Evolutionary conservation across 140 eudicot genomes (phyloP).

Genomic region (Cichorium intybus): DNA sequence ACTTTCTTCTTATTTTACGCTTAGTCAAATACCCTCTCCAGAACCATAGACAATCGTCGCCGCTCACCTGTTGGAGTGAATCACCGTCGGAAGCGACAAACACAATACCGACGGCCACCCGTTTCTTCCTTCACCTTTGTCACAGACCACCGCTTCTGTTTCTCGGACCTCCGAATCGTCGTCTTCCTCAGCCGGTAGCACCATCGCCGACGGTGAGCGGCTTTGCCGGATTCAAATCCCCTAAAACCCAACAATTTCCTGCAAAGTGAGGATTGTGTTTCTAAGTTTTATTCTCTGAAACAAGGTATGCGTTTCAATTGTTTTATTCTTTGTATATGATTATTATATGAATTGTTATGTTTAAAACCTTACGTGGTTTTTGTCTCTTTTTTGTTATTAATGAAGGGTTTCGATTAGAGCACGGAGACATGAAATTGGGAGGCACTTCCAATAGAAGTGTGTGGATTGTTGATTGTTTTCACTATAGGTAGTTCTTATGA

Average conservation of each 20-base stretch:
- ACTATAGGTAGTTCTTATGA: neutral
- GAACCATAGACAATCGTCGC: no score
- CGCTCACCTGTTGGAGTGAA: no score
- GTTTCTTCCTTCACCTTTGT: no score
- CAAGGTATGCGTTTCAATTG: neutral
- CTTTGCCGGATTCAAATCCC: no score
- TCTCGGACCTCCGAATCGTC: no score
- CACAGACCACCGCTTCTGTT: no score
- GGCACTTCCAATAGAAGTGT: neutral
- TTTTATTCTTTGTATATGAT: neutral
- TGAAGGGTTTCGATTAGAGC: neutral
- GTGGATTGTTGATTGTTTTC: neutral
- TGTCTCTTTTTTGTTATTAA: neutral
- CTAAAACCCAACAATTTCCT: constrained; percentile 12
- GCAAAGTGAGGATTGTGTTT: constrained; percentile 9
- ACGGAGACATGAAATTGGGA: constrained; percentile 10
- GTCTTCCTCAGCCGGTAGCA: no score
- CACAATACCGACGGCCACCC: no score
- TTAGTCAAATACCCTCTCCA: no score
- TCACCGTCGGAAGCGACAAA: no score
- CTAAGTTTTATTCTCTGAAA: constrained; percentile 5
- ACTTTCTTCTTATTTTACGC: no score
- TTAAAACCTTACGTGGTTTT: neutral
- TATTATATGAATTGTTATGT: neutral
- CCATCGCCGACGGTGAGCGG: no score